Base-by-base conservation (phyloP, 2,329 filamentous ascomycete genomes). In the Apiospora koreana region DNA sequence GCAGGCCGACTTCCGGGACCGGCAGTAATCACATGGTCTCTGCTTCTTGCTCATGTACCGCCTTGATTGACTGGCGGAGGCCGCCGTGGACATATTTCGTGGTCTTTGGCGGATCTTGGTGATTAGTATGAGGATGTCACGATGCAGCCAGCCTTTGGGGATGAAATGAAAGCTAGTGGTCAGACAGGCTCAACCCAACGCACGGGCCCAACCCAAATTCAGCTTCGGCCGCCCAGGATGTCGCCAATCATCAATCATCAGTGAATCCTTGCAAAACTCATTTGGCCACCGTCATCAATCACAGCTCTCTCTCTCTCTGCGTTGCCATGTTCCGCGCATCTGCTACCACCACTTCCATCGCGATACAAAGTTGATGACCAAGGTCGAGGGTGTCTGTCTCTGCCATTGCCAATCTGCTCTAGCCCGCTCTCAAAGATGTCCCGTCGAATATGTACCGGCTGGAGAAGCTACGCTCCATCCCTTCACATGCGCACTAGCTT, bases 41-140 rank as follows among this genome's bases (percentile, higher is more conserved):
- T 58, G 50, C 50, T 58, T 58, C 25, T 58, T 58, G 16, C 50
- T 58, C 50, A 58, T 58, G 50, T 58, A 58, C 50, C 50, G 50
- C 16, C 50, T 12, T 3, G 50, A 58, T 21, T 58, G 28, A 21
- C 50, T 58, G 50, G 16, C 16, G 25, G 50, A 8, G 2, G 16
- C 2, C 25, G 28, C 5, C 8, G 46, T 9, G 4, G 46, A 50
- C 46, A 28, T 50, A 1, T 50, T 50, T 9, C 3, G 23, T 50
- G 23, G 23, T 6, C 23, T n/a, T 50, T 50, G 46, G 10, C 23
- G 23, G 46, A n/a, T 14, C 45, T 48, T 12, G 7, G 8, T 23
- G 45, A 25, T 6, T 5, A n/a, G 18, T 9, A 46, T 46, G 21
- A 48, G 45, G 23, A 48, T 48, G n/a, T 48, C 45, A 23, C 23